Percentiles rank a stretch among this genome's conserved stretches.
These are phyloP conservation scores for Candida quercuum DNA, from an alignment of 805 yeast genomes.

Conservation along the genomic window DNA sequence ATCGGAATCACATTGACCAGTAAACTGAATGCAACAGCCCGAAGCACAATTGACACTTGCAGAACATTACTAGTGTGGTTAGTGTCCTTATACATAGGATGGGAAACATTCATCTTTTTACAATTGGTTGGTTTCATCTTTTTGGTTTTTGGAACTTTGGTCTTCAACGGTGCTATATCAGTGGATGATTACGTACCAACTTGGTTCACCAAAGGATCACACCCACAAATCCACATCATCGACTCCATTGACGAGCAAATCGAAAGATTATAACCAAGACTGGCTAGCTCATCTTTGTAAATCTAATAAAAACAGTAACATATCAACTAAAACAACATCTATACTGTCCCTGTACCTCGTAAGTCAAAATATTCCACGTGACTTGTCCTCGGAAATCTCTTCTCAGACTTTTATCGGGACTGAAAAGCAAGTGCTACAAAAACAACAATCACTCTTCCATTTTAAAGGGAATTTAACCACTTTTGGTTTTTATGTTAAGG, in stretches of 20 bases:
- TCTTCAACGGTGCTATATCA: slow-evolving; percentile 65
- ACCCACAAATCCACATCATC: slow-evolving; percentile 22
- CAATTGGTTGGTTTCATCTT: slow-evolving; percentile 61
- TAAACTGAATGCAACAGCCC: slow-evolving; percentile 63
- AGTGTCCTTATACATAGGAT: slow-evolving; percentile 61
- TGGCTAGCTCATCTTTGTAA: no score
- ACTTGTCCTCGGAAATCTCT: neutral
- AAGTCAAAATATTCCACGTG: neutral
- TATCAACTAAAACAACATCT: neutral
- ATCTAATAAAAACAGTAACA: no score
- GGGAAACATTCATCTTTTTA: slow-evolving; percentile 63
- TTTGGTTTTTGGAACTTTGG: slow-evolving; percentile 65
- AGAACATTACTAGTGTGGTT: slow-evolving; percentile 74
- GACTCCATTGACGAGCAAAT: slow-evolving; percentile 37
- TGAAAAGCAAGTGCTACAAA: no score
- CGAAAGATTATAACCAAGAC: slow-evolving; percentile 27
- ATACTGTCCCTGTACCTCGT: neutral
- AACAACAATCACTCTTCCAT: no score
- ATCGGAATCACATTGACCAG: slow-evolving; percentile 69
- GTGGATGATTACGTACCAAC: slow-evolving; percentile 47
- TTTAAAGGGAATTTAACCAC: no score
- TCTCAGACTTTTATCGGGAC: neutral
- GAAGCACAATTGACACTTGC: slow-evolving; percentile 76
- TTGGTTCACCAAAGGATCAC: slow-evolving; percentile 32
- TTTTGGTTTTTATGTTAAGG: neutral